Evolutionary conservation across 768 basidiomycete genomes (phyloP).

Genomic region (Agrocybe pediades): DNA sequence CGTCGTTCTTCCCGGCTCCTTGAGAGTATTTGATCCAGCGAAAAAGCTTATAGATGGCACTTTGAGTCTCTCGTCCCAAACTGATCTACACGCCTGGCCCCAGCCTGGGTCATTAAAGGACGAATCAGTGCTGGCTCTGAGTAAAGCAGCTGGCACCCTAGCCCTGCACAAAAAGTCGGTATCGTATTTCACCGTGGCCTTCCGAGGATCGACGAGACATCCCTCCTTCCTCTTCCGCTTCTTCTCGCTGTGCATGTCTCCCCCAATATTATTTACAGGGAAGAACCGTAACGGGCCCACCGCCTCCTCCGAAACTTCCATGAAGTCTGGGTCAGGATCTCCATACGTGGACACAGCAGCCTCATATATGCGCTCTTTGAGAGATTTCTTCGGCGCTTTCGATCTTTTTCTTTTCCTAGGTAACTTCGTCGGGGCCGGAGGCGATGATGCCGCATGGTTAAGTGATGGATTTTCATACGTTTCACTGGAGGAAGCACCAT

Average conservation of each 20-base stretch:
- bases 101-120: too few species aligned
- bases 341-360: conserved; percentile 37
- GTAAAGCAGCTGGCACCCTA: background rate
- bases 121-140: background rate
- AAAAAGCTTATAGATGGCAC: background rate
- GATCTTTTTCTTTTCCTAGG: background rate
- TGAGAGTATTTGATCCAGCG: background rate
- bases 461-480: background rate
- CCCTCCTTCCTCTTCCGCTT: conserved; percentile 13
- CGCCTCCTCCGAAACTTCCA: conserved; percentile 10
- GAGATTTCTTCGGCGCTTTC: conserved; percentile 21
- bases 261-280: background rate
- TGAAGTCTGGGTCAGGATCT: conserved; percentile 27
- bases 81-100: too few species aligned
- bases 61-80: conserved; percentile 1
- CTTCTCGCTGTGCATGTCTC: background rate
- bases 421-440: background rate
- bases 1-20: background rate
- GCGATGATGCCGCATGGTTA: background rate
- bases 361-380: conserved; percentile 34
- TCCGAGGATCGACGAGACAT: conserved; percentile 36
- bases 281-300: conserved; percentile 28
- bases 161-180: conserved; percentile 15
- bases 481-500: background rate
- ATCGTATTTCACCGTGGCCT: conserved; percentile 26